Base-by-base conservation (phyloP, 2,329 filamentous ascomycete species). In the Calonectria hawksworthii region DNA sequence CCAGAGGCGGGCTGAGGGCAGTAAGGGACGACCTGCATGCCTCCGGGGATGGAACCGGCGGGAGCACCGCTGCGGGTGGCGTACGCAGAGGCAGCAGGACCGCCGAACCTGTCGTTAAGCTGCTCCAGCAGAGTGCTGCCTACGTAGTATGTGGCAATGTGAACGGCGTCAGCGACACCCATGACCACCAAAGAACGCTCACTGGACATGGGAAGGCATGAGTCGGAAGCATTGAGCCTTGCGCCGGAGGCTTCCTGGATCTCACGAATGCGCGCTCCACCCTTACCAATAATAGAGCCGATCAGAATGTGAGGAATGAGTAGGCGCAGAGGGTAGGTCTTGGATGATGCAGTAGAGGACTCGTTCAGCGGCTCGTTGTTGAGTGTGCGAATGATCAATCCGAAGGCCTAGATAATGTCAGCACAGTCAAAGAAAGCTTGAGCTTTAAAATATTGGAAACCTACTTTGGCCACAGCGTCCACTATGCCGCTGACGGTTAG, bases 21-120 rank as follows among this genome's bases (percentile, higher is more conserved):
- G 84, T 99, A 99, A 8, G 97, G 97, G n/a, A 99, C 96, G 65
- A 99, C 97, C 85, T 99, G 97, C 96, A 99, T 98, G 75, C 97
- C 97, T 74, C 97, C 97, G 28, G 97, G 97, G 21, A 99, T 95
- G 41, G 96, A 95, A 67, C 96, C 96, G 73, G 96, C 95, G 66
- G 97, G 96, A 65, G 95, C 96, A 76, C 97, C 97, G 83, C 95
- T 98, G 78, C 97, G 93, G 61, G 96, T 98, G 61, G 97, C 97
- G 84, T 99, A 99, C 36, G 97, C 96, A n/a, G 97, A 99, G 65
- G 97, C 96, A 73, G 96, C 96, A 26, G 97, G 96, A 8, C 97
- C 97, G 68, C 97, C 96, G 80, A 99, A 99, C 52, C 97, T 93
- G 85, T 99, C 97, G 68, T 97, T 98, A 74, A 99, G 90, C 87